phyloP scores from a whole-genome alignment of 2,329 filamentous ascomycete genomes.

The Ophiostoma montium region DNA sequence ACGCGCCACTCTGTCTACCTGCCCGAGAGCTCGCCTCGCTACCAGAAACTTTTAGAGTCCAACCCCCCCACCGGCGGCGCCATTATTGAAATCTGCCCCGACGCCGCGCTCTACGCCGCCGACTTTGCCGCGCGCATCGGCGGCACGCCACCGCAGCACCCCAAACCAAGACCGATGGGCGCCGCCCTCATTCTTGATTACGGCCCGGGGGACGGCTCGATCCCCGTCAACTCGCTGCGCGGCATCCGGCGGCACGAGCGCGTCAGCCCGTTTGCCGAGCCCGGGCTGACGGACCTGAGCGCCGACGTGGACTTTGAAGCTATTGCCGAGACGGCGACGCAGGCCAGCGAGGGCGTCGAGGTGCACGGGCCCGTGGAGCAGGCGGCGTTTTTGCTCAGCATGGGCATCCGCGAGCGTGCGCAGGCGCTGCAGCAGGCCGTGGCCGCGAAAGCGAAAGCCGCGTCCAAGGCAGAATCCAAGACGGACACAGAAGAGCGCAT shows the following conservation, averaged over 20 bases:
- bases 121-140: constrained; percentile 81
- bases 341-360: constrained; percentile 66
- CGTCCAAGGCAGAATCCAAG: constrained; percentile 20
- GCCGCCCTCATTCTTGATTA: constrained; percentile 96
- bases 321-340: constrained; percentile 66
- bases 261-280: constrained; percentile 65
- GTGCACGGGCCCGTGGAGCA: constrained; percentile 88
- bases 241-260: constrained; percentile 67
- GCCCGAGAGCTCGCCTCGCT: constrained; percentile 67
- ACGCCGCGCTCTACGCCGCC: constrained; percentile 63
- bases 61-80: constrained; percentile 49
- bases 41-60: constrained; percentile 55
- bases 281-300: constrained; percentile 75
- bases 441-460: constrained; percentile 32
- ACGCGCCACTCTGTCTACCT: constrained; percentile 79
- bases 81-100: constrained; percentile 80
- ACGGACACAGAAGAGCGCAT: constrained; percentile 29
- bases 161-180: constrained; percentile 54
- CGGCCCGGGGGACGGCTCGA: constrained; percentile 54
- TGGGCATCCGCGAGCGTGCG: constrained; percentile 74
- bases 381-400: constrained; percentile 58
- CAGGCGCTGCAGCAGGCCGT: constrained; percentile 36
- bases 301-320: constrained; percentile 90
- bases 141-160: constrained; percentile 34
- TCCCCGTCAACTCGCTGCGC: constrained; percentile 80